These are phyloP conservation scores for Aethionema arabicum DNA, from an alignment of 345 rosid species.

Conservation along the genomic window DNA sequence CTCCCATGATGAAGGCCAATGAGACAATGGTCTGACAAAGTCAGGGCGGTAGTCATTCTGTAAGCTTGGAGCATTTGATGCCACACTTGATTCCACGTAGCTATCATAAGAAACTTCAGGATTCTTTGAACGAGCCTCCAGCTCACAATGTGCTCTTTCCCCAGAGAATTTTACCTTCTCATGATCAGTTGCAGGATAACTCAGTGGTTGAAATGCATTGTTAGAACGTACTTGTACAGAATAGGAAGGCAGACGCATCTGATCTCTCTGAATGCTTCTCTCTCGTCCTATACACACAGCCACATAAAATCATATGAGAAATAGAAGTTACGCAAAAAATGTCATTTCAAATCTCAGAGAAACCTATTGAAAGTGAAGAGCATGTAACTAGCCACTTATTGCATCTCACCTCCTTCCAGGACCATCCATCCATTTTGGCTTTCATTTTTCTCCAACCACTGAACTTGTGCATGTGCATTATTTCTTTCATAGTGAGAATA, in stretches of 20 bases:
- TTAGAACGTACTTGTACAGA: conserved; percentile 43
- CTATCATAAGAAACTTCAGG: conserved; percentile 39
- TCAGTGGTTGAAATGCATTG: conserved; percentile 48
- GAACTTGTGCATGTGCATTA: conserved; percentile 33
- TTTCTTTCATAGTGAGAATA: conserved; percentile 44
- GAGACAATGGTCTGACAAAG: conserved; percentile 49
- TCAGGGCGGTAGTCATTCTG: conserved; percentile 46
- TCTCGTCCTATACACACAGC: conserved; percentile 47
- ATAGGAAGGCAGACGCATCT: conserved; percentile 47
- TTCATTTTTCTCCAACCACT: conserved; percentile 39
- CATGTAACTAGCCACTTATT: conserved; percentile 20
- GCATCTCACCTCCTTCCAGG: conserved; percentile 55
- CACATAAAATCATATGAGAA: conserved; percentile 32
- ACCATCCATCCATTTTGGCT: conserved; percentile 32
- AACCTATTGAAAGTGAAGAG: not conserved
- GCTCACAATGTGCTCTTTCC: conserved; percentile 44
- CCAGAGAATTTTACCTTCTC: conserved; percentile 42
- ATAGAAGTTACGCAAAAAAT: not conserved
- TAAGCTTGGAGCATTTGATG: conserved; percentile 42
- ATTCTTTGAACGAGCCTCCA: conserved; percentile 46
- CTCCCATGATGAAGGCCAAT: conserved; percentile 51
- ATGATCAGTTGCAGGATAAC: conserved; percentile 46
- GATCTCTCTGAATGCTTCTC: conserved; percentile 43
- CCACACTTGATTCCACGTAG: conserved; percentile 44
- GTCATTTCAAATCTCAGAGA: conserved; percentile 15